Evolutionary conservation across 208 protist genomes (phyloP).

Genomic region (Eutreptiella sp.): DNA sequence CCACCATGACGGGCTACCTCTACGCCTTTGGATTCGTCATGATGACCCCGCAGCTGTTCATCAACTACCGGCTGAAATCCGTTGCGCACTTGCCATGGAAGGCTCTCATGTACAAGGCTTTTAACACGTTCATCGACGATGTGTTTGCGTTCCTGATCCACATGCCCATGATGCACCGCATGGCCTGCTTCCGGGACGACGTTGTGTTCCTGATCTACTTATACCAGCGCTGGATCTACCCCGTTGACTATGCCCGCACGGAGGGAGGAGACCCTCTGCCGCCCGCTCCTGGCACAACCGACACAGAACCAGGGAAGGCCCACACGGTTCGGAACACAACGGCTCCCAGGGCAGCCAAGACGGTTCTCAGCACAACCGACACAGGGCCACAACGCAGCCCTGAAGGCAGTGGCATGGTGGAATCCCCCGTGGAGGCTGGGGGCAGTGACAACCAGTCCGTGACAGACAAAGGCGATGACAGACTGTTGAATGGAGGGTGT

Average conservation of each 20-base stretch:
- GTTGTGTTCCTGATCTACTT: constrained; percentile 33
- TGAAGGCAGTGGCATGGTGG: too few species aligned
- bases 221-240: constrained; percentile 28
- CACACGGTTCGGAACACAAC: too few species aligned
- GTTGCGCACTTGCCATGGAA: constrained; percentile 33
- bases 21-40: constrained; percentile 33
- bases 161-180: constrained; percentile 27
- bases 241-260: constrained; percentile 24
- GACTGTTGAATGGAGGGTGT: too few species aligned
- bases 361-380: too few species aligned
- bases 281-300: too few species aligned
- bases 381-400: too few species aligned
- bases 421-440: too few species aligned
- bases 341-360: too few species aligned
- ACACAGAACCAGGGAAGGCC: too few species aligned
- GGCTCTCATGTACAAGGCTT: constrained; percentile 26
- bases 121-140: constrained; percentile 40
- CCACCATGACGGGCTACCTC: constrained; percentile 2
- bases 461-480: too few species aligned
- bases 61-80: constrained; percentile 40
- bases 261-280: too few species aligned
- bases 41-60: constrained; percentile 36
- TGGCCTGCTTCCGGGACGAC: constrained; percentile 32
- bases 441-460: too few species aligned
- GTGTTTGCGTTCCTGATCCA: constrained; percentile 28